Evolutionary conservation across 768 basidiomycete genomes (phyloP).

Genomic region (Neoboletus magnificus): DNA sequence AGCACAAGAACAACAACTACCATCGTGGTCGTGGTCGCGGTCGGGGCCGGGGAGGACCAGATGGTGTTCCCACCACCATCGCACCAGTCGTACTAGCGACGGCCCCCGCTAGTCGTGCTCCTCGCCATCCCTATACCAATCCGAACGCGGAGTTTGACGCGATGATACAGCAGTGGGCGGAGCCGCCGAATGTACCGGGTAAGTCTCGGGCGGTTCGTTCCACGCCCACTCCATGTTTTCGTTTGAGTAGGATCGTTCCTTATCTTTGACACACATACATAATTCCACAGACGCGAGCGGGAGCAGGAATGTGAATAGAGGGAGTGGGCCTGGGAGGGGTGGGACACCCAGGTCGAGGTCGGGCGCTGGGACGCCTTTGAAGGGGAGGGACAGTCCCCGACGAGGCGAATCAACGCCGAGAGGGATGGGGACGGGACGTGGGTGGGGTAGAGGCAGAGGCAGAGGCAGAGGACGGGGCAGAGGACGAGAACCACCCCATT

Average conservation of each 20-base stretch:
- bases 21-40: slow-evolving; percentile 29
- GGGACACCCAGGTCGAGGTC: slow-evolving; percentile 9
- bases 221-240: background rate
- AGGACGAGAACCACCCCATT: background rate
- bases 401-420: slow-evolving; percentile 7
- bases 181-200: slow-evolving; percentile 5
- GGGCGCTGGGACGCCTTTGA: slow-evolving; percentile 11
- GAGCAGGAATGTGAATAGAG: background rate
- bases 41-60: slow-evolving; percentile 10
- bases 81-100: background rate
- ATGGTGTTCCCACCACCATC: background rate
- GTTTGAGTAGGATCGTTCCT: background rate
- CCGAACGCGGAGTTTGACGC: slow-evolving; percentile 19
- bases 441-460: slow-evolving; percentile 25
- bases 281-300: slow-evolving; percentile 1
- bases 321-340: slow-evolving; percentile 1
- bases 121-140: slow-evolving; percentile 20
- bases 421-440: slow-evolving; percentile 2
- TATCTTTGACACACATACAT: slow-evolving; percentile 1
- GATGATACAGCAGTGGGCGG: slow-evolving; percentile 25
- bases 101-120: background rate
- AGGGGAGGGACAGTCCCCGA: slow-evolving; percentile 13
- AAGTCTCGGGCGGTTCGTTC: slow-evolving; percentile 10
- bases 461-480: slow-evolving; percentile 21
- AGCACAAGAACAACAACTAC: slow-evolving; percentile 13